A percentile compares a stretch with the other conserved stretches of the same genome.
phyloP scores from a whole-genome alignment of 2,329 filamentous ascomycete species.

The Alternaria sp. region DNA sequence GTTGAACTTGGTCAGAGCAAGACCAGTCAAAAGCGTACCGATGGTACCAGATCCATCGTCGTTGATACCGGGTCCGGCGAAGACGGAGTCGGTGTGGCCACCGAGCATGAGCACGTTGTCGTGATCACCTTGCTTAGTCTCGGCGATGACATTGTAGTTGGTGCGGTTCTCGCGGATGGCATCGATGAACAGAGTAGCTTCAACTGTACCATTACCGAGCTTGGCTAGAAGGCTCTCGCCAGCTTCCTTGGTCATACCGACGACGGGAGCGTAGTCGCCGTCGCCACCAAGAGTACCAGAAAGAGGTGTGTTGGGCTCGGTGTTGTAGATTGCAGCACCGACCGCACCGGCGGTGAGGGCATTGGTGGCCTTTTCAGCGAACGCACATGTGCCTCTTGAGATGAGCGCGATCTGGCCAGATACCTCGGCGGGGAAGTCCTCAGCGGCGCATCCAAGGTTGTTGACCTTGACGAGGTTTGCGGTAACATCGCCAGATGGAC shows the following conservation, averaged over 20 bases:
- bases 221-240: slow-evolving; percentile 65
- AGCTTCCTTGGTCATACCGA: slow-evolving; percentile 69
- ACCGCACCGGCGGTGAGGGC: slow-evolving; percentile 73
- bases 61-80: slow-evolving; percentile 56
- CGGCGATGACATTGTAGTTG: slow-evolving; percentile 53
- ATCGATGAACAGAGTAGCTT: slow-evolving; percentile 52
- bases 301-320: slow-evolving; percentile 64
- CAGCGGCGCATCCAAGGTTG: slow-evolving; percentile 68
- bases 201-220: slow-evolving; percentile 57
- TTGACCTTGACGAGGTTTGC: slow-evolving; percentile 67
- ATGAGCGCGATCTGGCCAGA: slow-evolving; percentile 73
- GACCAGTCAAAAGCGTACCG: slow-evolving; percentile 51
- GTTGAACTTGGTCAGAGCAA: slow-evolving; percentile 52
- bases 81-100: slow-evolving; percentile 54
- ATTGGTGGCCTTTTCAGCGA: slow-evolving; percentile 71
- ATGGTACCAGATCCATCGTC: slow-evolving; percentile 55
- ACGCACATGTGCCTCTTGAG: slow-evolving; percentile 71
- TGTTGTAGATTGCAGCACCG: slow-evolving; percentile 77
- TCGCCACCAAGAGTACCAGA: slow-evolving; percentile 71
- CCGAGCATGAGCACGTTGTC: slow-evolving; percentile 54
- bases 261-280: slow-evolving; percentile 68
- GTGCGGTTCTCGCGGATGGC: slow-evolving; percentile 57
- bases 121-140: slow-evolving; percentile 53
- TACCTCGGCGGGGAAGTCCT: slow-evolving; percentile 67
- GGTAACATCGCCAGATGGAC: slow-evolving; percentile 69